Evolutionary conservation across 805 yeast genomes (phyloP).

Genomic region (Candida odintsovae): DNA sequence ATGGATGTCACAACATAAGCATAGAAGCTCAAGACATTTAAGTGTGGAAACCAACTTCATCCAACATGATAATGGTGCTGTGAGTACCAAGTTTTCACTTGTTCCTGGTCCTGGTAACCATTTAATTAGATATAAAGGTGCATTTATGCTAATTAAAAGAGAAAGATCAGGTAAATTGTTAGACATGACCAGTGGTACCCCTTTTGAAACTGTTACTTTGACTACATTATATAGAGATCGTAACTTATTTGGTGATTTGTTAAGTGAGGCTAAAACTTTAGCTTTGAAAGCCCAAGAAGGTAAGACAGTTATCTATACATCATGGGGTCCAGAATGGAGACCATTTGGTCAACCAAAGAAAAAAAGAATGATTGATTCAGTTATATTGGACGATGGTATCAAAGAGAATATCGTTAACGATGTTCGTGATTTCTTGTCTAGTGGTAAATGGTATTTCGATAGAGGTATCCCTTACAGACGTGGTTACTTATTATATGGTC

Average conservation of each 20-base stretch:
- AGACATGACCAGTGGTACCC: slow-evolving; percentile 87
- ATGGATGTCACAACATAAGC: slow-evolving; percentile 87
- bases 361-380: slow-evolving; percentile 80
- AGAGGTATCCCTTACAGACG: slow-evolving; percentile 97
- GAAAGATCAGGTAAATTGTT: slow-evolving; percentile 87
- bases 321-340: slow-evolving; percentile 99
- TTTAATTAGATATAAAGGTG: slow-evolving; percentile 76
- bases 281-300: slow-evolving; percentile 86
- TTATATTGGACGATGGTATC: slow-evolving; percentile 73
- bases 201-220: slow-evolving; percentile 92
- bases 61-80: slow-evolving; percentile 91
- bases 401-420: slow-evolving; percentile 62
- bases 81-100: slow-evolving; percentile 77
- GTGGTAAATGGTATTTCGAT: slow-evolving; percentile 89
- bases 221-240: slow-evolving; percentile 87
- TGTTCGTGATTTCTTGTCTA: slow-evolving; percentile 69
- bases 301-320: slow-evolving; percentile 86
- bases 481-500: slow-evolving; percentile 91
- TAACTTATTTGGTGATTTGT: slow-evolving; percentile 56
- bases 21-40: slow-evolving; percentile 72
- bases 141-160: slow-evolving; percentile 81
- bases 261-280: slow-evolving; percentile 77
- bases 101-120: slow-evolving; percentile 99
- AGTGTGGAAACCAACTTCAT: slow-evolving; percentile 83
- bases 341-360: slow-evolving; percentile 94